Evolutionary conservation across 106 monocot species (phyloP), one percentile per base, ranked within the genome.

Genomic region (Alisma plantagoaquatica): DNA sequence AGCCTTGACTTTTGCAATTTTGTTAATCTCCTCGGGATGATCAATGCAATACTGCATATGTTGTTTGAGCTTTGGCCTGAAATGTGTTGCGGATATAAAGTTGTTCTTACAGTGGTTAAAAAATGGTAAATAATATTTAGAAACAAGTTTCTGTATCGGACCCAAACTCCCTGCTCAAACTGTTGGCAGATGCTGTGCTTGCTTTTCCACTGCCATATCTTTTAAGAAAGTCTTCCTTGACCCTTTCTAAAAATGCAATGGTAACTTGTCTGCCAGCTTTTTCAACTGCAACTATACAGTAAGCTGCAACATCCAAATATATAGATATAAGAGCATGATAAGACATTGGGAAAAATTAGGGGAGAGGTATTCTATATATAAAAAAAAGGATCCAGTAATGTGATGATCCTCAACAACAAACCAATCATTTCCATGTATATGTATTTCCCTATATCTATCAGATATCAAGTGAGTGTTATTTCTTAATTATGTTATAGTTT

Each of bases 1-100:
- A 35, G 83, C 83, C 61, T 89, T 79, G 55, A 89, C 88, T 55
- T 83, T 83, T 1, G 88, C 65, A 25, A 89, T 59, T 51, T 79
- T 83, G 59, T 74, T 79, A 27, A 89, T 64, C 66, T 89, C 88
- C 30, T 89, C 88, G 21, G 88, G 88, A 63, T 89, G 83, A 15
- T 89, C 83, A 33, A 76, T 59, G 59, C 83, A 83, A 24, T 89
- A 89, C 66, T 79, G 75, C 88, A 89, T 89, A 44, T 89, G 83
- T 35, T 76, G 79, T 64, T 89, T 89, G 54, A 89, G 70, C 64
- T 89, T 89, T 21, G 88, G 53, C 53, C 87, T 88, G 46, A 23
- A 50, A 50, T 3, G n/a, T n/a, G n/a, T n/a, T n/a, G n/a, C n/a
- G n/a, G n/a, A n/a, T n/a, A n/a, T n/a, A n/a, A n/a, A n/a, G n/a